Evolutionary conservation across 2,329 filamentous ascomycete species (phyloP).

Genomic region (Gaeumannomyces sp.): DNA sequence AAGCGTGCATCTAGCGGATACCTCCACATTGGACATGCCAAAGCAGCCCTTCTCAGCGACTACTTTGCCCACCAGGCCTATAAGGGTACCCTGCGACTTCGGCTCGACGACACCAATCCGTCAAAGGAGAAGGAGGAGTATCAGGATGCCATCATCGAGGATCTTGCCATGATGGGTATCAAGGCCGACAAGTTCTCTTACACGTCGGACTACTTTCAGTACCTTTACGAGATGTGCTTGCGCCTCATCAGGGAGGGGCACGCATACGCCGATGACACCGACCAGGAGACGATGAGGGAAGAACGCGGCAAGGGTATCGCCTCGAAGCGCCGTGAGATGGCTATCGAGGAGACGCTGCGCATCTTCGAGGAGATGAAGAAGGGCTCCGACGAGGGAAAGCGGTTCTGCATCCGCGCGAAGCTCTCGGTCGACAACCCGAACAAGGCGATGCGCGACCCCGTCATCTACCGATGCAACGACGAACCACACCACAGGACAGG

Average conservation of each 20-base stretch:
- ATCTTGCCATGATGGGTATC: slow-evolving; percentile 85
- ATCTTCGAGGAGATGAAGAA: slow-evolving; percentile 93
- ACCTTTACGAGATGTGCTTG: slow-evolving; percentile 80
- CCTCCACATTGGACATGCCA: slow-evolving; percentile 92
- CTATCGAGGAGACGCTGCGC: slow-evolving; percentile 75
- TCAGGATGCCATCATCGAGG: slow-evolving; percentile 88
- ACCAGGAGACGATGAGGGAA: slow-evolving; percentile 78
- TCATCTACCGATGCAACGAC: slow-evolving; percentile 86
- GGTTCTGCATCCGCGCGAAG: slow-evolving; percentile 92
- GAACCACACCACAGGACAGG: slow-evolving; percentile 71
- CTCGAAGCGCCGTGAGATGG: slow-evolving; percentile 71
- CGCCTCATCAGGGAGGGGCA: slow-evolving; percentile 79
- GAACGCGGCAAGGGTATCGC: slow-evolving; percentile 80
- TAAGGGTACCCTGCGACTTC: slow-evolving; percentile 81
- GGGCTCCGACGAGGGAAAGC: slow-evolving; percentile 69
- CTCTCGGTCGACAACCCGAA: slow-evolving; percentile 88
- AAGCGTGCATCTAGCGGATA: slow-evolving; percentile 53
- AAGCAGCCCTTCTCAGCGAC: slow-evolving; percentile 67
- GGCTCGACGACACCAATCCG: slow-evolving; percentile 97
- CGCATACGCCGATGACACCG: slow-evolving; percentile 92
- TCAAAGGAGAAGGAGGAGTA: slow-evolving; percentile 96
- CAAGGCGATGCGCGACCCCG: slow-evolving; percentile 91
- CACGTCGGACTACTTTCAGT: slow-evolving; percentile 93
- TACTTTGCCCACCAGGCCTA: slow-evolving; percentile 95
- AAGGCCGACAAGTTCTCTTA: slow-evolving; percentile 81